phyloP scores from a whole-genome alignment of 768 basidiomycete genomes.

The Tulasnella sp. region DNA sequence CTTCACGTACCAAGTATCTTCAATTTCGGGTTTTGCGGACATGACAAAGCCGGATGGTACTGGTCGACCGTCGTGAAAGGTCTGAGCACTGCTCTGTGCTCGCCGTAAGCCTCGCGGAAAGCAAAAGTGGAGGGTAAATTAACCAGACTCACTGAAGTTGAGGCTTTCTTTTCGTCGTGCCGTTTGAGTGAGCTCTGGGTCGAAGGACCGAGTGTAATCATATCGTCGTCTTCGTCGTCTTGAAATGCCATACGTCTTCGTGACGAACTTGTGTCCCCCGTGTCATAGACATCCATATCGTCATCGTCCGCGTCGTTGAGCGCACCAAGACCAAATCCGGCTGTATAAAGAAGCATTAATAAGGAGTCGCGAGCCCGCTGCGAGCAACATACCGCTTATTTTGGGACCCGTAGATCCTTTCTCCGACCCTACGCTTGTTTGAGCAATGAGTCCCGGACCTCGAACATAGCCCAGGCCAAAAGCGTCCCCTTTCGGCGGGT shows the following conservation, averaged over 20 bases:
- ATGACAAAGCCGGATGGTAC: conserved; percentile 74
- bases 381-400: conserved; percentile 31
- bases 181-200: neutral
- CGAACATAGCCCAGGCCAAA: conserved; percentile 82
- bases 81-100: conserved; percentile 35
- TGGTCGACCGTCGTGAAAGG: conserved; percentile 71
- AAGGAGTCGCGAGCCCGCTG: neutral
- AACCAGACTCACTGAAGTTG: neutral
- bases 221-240: conserved; percentile 59
- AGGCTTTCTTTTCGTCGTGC: neutral
- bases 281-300: conserved; percentile 80
- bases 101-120: neutral
- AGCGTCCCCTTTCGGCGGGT: conserved; percentile 66
- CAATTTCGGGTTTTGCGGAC: conserved; percentile 60
- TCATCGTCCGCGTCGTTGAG: conserved; percentile 94
- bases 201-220: conserved; percentile 34
- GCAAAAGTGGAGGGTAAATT: neutral
- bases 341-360: conserved; percentile 39
- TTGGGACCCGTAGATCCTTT: conserved; percentile 25
- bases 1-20: conserved; percentile 61
- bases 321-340: conserved; percentile 85
- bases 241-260: conserved; percentile 61
- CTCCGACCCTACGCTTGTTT: neutral
- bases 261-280: conserved; percentile 40
- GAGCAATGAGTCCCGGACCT: conserved; percentile 45